Base-by-base conservation (phyloP, 495 filamentous ascomycete genomes). In the Umbilicaria muhlenbergii region DNA sequence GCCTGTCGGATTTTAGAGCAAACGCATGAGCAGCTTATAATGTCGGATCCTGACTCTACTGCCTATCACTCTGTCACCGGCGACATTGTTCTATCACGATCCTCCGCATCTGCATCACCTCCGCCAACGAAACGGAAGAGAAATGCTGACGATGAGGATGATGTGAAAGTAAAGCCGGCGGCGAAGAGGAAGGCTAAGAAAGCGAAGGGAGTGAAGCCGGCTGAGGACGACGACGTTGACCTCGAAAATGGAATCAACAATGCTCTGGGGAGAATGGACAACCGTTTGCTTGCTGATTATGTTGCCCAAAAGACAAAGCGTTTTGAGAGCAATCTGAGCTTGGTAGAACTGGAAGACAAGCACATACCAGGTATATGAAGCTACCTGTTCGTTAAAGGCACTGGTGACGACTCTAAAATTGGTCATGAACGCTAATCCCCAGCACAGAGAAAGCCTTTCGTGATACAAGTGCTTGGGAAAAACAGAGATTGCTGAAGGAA, bases 191-290 rank as follows among this genome's bases (percentile, higher is more conserved):
- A 68, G 56, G 61, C 69, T 38, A 69, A 63, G 39, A 79, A 77
- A 52, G 69, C 66, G 35, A 63, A 64, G 43, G 68, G 69, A 42
- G 60, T 61, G 34, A 43, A 59, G 0, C 61, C 69, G 11, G 63
- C 70, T 32, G 66, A 78, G n/a, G 72, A 80, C 14, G 71, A 75
- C 40, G 66, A 74, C 36, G 58, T 76, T 35, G 69, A 79, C 45
- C 51, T 72, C 11, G 71, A 81, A 44, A 59, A 66, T n/a, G 74
- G 77, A n/a, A 61, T 94, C 44, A 89, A 95, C 59, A 72, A 72
- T 49, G 78, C 81, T 0, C 85, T 95, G 57, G 74, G 76, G 21
- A 70, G 74, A 32, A 83, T 98, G 78, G 83, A 94, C 49, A 78
- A 72, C 38, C 71, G 73, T 43, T 64, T 96, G 32, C 58, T 94